Conservation (phyloP, 2,329 filamentous ascomycete genomes). For the Rutstroemia sydowiana region DNA sequence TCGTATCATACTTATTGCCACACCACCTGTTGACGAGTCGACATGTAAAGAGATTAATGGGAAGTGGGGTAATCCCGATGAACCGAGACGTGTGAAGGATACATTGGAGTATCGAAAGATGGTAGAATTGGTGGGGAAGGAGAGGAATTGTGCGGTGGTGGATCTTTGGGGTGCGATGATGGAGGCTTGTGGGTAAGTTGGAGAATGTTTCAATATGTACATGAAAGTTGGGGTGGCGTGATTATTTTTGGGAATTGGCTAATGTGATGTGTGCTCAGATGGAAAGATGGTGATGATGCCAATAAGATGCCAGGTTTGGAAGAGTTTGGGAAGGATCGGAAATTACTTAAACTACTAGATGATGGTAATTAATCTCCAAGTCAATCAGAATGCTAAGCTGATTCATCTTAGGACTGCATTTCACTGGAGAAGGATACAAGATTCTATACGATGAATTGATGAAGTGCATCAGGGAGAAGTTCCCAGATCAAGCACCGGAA, state of each 20-base stretch:
- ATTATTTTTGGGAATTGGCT: not conserved
- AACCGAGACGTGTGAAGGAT: constrained; percentile 33
- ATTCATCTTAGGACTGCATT: not conserved
- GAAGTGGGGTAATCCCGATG: constrained; percentile 38
- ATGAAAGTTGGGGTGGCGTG: not conserved
- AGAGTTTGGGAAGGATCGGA: not conserved
- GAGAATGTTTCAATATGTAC: not conserved
- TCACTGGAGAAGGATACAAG: constrained; percentile 4
- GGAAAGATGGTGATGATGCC: not conserved
- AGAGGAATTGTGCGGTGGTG: constrained; percentile 48
- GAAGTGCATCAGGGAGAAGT: not conserved
- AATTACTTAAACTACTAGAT: not conserved
- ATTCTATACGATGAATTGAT: constrained; percentile 3
- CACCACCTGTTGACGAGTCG: constrained; percentile 78
- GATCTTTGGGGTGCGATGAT: constrained; percentile 78
- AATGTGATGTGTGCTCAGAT: not conserved
- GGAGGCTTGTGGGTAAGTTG: constrained; percentile 36
- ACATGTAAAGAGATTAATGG: constrained; percentile 31
- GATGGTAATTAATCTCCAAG: not conserved
- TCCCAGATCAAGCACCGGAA: constrained; percentile 2
- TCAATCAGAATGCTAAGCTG: not conserved
- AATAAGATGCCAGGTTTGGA: constrained; percentile 1
- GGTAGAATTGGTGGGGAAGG: constrained; percentile 47
- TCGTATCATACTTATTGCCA: constrained; percentile 68
- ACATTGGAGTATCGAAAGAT: constrained; percentile 52